These are phyloP conservation scores for Mucor lusitanicus DNA, from an alignment of 371 early-diverging fungal species.

Conservation along the genomic window DNA sequence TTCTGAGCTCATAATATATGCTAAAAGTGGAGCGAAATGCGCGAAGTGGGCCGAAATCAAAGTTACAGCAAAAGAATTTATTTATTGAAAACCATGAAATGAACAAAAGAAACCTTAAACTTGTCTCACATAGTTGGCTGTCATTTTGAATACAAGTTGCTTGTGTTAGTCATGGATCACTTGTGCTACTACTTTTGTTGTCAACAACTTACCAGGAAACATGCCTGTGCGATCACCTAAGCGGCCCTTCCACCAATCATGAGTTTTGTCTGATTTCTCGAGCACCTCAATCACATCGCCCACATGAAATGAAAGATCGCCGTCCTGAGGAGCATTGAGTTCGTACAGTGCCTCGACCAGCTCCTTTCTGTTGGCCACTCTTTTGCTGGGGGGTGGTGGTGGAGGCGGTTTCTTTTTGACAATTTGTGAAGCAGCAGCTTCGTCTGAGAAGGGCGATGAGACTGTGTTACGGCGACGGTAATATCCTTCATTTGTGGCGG, in stretches of 20 bases:
- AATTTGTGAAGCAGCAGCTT: conserved; percentile 18
- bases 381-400: conserved; percentile 26
- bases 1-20: neutral
- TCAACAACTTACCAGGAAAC: conserved; percentile 60
- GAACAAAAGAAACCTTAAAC: neutral
- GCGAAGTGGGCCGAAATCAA: neutral
- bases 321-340: conserved; percentile 59
- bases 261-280: conserved; percentile 43
- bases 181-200: neutral
- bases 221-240: conserved; percentile 56
- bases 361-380: conserved; percentile 1
- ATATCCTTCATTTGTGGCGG: neutral
- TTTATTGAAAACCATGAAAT: neutral
- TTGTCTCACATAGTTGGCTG: conserved; percentile 10
- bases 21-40: neutral
- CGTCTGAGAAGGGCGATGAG: conserved; percentile 20
- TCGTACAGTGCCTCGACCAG: conserved; percentile 68
- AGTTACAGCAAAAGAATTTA: neutral
- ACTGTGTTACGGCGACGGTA: neutral
- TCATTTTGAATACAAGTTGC: neutral
- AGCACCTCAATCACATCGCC: conserved; percentile 66
- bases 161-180: neutral
- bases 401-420: conserved; percentile 32
- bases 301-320: conserved; percentile 62
- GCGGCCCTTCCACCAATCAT: conserved; percentile 77